phyloP scores from a whole-genome alignment of 164 flowering plant genomes.

The Kingdonia uniflora region DNA sequence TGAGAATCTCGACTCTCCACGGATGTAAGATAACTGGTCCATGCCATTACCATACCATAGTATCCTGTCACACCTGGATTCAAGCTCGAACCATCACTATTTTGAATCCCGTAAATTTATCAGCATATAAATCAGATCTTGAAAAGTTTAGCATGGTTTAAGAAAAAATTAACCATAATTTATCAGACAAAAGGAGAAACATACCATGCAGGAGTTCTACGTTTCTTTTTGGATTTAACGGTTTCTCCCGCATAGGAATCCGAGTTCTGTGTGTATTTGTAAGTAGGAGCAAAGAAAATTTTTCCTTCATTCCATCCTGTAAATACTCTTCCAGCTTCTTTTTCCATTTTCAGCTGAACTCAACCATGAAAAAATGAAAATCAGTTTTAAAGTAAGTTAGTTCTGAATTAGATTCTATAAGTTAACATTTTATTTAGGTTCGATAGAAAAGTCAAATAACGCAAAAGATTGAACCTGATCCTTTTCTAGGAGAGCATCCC shows the following conservation, averaged over 20 bases:
- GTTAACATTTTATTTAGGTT: not conserved
- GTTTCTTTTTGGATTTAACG: constrained; percentile 74
- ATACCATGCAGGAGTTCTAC: constrained; percentile 88
- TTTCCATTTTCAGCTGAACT: constrained; percentile 63
- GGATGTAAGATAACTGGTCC: constrained; percentile 61
- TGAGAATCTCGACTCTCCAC: constrained; percentile 94
- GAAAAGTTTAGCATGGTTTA: not conserved
- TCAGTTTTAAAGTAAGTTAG: too few relatives aligned
- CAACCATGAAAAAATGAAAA: not conserved
- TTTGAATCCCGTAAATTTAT: not conserved
- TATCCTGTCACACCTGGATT: constrained; percentile 89
- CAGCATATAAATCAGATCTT: not conserved
- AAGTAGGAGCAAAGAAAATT: constrained; percentile 83
- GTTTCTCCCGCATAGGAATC: constrained; percentile 90
- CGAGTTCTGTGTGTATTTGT: constrained; percentile 79
- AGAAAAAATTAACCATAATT: too few relatives aligned
- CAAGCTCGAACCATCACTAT: constrained; percentile 1
- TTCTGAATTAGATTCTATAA: not conserved
- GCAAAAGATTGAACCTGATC: constrained; percentile 55
- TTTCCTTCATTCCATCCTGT: constrained; percentile 67
- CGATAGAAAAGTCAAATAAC: not conserved
- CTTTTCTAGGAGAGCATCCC: constrained; percentile 67
- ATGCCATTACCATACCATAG: constrained; percentile 78
- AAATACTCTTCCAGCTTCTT: constrained; percentile 79
- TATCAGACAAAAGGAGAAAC: not conserved